These are phyloP conservation scores for Pochonia chlamydosporia DNA, from an alignment of 2,329 filamentous ascomycete species.

Conservation along the genomic window DNA sequence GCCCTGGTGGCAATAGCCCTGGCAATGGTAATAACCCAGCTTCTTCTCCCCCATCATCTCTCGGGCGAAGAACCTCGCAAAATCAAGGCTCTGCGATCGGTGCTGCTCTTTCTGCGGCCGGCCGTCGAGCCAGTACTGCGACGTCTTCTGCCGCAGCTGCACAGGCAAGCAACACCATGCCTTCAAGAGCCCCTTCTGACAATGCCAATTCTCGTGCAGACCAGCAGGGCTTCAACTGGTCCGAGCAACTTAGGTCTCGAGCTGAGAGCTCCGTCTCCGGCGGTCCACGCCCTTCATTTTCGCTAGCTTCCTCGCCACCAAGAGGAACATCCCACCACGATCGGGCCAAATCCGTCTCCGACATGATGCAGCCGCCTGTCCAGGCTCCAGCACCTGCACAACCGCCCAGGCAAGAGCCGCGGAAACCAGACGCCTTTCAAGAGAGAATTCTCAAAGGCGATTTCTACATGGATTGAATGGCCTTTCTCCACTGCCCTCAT, in stretches of 20 bases:
- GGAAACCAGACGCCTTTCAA: constrained; percentile 89
- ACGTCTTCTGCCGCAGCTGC: constrained; percentile 26
- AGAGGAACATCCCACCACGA: constrained; percentile 45
- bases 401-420: constrained; percentile 42
- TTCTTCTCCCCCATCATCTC: constrained; percentile 30
- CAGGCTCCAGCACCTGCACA: constrained; percentile 40
- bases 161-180: constrained; percentile 56
- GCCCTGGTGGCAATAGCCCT: constrained; percentile 48
- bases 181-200: constrained; percentile 60
- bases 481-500: background rate
- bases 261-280: constrained; percentile 72
- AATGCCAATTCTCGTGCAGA: constrained; percentile 58
- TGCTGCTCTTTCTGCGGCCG: constrained; percentile 26
- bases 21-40: constrained; percentile 56
- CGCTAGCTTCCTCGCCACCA: constrained; percentile 42
- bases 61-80: constrained; percentile 26
- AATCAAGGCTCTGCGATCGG: constrained; percentile 24
- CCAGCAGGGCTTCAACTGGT: constrained; percentile 90
- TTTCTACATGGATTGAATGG: constrained; percentile 84
- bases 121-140: constrained; percentile 30
- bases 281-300: constrained; percentile 49
- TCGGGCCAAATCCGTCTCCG: constrained; percentile 63
- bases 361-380: constrained; percentile 52
- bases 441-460: constrained; percentile 97
- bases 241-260: constrained; percentile 87